Percentiles rank a stretch among this genome's conserved stretches.
phyloP scores from a whole-genome alignment of 1,139 yeast genomes.

The Kluyveromyces marxianus region DNA sequence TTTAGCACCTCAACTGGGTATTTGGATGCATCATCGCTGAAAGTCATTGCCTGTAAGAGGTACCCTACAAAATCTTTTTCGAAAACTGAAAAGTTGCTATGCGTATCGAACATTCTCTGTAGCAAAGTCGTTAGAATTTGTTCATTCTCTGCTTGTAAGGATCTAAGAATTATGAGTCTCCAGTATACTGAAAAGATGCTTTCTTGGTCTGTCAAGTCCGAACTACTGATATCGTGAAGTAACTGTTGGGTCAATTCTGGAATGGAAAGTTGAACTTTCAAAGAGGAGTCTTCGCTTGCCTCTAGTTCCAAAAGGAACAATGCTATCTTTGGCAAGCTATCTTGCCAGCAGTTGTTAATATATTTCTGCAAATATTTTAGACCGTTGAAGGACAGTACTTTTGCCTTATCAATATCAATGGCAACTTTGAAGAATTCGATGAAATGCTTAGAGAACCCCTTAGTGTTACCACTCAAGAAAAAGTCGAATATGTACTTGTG shows the following conservation, averaged over 20 bases:
- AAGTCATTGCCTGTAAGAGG: conserved; percentile 11
- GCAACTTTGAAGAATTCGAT: conserved; percentile 45
- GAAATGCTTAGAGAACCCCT: conserved; percentile 33
- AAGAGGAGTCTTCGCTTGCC: conserved; percentile 14
- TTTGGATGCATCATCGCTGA: not conserved
- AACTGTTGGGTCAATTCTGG: conserved; percentile 16
- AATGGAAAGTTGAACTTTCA: conserved; percentile 13
- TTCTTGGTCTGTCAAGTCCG: conserved; percentile 11
- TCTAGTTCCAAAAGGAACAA: conserved; percentile 37
- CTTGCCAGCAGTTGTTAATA: conserved; percentile 35
- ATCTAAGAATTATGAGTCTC: conserved; percentile 21
- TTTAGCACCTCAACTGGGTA: not conserved
- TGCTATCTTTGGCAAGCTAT: conserved; percentile 35
- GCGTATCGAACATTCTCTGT: conserved; percentile 7
- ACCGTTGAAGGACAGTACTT: conserved; percentile 40
- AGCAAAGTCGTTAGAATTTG: conserved; percentile 11
- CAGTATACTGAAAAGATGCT: conserved; percentile 33
- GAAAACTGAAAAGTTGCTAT: conserved; percentile 13
- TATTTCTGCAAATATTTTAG: conserved; percentile 43
- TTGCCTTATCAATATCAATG: conserved; percentile 38
- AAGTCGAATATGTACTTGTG: conserved; percentile 40
- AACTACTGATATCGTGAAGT: conserved; percentile 4
- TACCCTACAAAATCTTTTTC: conserved; percentile 24
- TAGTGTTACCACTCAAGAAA: conserved; percentile 15
- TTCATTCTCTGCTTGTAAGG: conserved; percentile 12